Conservation (phyloP, 2,329 filamentous ascomycete genomes). For the Aspergillus alliaceus region DNA sequence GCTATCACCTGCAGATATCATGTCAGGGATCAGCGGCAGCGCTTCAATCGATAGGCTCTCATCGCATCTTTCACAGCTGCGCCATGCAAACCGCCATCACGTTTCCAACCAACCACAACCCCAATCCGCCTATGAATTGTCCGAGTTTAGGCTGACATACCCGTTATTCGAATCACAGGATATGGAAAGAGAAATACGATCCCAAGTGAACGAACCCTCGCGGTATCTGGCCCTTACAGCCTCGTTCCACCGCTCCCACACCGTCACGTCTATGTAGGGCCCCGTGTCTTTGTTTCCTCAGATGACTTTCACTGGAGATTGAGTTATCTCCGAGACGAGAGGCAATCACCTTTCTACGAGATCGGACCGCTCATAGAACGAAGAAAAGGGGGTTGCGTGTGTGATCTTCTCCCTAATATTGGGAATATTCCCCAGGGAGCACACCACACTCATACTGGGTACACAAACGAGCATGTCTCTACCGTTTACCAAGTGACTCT, state of each 20-base stretch:
- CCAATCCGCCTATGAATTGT: neutral
- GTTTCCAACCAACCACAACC: conserved; percentile 19
- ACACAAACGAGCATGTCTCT: neutral
- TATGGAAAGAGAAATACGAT: conserved; percentile 96
- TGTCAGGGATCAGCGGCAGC: conserved; percentile 11
- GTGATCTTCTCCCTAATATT: neutral
- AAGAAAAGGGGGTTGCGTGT: too few species aligned
- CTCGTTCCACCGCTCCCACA: neutral
- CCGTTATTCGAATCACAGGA: conserved; percentile 58
- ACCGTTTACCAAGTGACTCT: neutral
- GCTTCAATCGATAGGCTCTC: conserved; percentile 23
- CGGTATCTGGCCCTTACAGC: neutral
- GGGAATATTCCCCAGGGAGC: neutral
- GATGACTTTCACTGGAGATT: neutral
- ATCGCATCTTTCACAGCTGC: conserved; percentile 12
- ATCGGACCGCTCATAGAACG: neutral
- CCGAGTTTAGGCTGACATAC: conserved; percentile 21
- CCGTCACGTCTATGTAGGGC: neutral
- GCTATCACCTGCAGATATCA: conserved; percentile 15
- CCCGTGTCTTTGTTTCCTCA: neutral
- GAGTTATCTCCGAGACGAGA: neutral
- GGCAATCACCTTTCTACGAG: neutral
- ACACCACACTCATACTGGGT: neutral
- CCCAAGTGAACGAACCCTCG: conserved; percentile 41
- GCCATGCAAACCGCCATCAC: conserved; percentile 16